Evolutionary conservation across 805 yeast genomes (phyloP).

Genomic region (Tetrapisispora phaffii): DNA sequence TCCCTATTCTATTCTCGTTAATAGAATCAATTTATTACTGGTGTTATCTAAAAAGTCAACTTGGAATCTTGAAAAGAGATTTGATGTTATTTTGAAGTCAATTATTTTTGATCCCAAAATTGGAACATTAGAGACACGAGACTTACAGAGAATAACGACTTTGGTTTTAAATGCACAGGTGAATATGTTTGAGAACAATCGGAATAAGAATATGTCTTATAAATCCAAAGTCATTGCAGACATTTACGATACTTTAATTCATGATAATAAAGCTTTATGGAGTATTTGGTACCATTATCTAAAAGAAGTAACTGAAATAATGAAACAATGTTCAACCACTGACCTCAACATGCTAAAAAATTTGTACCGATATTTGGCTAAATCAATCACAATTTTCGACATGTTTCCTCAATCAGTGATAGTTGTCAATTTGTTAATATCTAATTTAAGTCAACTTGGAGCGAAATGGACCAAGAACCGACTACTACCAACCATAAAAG

Average conservation of each 20-base stretch:
- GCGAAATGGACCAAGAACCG: conserved; percentile 18
- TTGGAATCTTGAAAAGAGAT: conserved; percentile 15
- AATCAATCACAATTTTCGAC: not conserved
- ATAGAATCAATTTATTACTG: conserved; percentile 22
- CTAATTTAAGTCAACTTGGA: conserved; percentile 4
- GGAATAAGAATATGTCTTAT: conserved; percentile 8
- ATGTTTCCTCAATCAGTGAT: not conserved
- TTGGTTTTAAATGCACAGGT: not conserved
- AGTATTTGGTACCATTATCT: conserved; percentile 10
- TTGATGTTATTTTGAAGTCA: conserved; percentile 17
- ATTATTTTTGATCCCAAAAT: conserved; percentile 6
- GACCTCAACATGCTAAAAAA: not conserved
- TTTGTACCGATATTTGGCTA: not conserved
- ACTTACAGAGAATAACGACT: conserved; percentile 1
- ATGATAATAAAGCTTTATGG: not conserved
- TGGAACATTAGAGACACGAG: conserved; percentile 8
- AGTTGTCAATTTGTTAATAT: not conserved
- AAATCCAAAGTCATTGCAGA: conserved; percentile 9
- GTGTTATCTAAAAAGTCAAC: conserved; percentile 15
- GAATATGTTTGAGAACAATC: not conserved
- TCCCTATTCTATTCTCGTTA: conserved; percentile 15
- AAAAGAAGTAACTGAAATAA: conserved; percentile 5
- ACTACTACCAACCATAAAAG: conserved; percentile 16
- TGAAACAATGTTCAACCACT: conserved; percentile 3
- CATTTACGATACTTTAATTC: conserved; percentile 5